phyloP scores from a whole-genome alignment of 225 moss, liverwort and hornwort genomes.

The Takakia lepidozioides region DNA sequence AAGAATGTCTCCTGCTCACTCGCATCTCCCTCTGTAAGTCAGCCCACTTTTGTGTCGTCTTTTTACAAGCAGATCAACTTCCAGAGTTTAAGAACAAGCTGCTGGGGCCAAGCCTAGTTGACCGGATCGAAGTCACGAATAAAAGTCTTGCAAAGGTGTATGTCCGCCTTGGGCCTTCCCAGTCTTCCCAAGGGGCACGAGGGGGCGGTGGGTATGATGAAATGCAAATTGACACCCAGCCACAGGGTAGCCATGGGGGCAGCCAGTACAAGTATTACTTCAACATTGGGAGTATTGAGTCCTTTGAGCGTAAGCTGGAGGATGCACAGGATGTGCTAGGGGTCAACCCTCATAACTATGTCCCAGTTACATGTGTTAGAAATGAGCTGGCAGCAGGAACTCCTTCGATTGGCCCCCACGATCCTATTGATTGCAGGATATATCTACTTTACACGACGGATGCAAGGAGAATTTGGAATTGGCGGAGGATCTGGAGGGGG shows the following conservation, averaged over 20 bases:
- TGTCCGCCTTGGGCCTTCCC: constrained; percentile 35
- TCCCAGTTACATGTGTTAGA: constrained; percentile 95
- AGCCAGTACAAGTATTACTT: constrained; percentile 84
- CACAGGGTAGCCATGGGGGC: constrained; percentile 43
- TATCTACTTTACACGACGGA: constrained; percentile 89
- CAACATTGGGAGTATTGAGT: constrained; percentile 98
- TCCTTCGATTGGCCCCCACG: constrained; percentile 91
- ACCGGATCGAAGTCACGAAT: too few species aligned
- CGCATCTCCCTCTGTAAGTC: too few species aligned
- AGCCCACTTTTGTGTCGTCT: too few species aligned
- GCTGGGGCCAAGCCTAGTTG: constrained; percentile 87
- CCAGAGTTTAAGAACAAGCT: constrained; percentile 98
- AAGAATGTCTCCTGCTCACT: too few species aligned
- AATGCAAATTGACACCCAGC: constrained; percentile 50
- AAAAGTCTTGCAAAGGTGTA: constrained; percentile 98
- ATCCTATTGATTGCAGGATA: constrained; percentile 94
- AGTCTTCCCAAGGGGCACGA: constrained; percentile 33
- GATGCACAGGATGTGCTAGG: constrained; percentile 91
- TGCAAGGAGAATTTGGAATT: constrained; percentile 96
- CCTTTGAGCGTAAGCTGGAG: constrained; percentile 96
- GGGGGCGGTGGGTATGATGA: constrained; percentile 35
- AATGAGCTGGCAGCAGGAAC: constrained; percentile 99
- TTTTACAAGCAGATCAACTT: too few species aligned
- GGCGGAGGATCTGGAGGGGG: constrained; percentile 91
- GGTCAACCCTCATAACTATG: constrained; percentile 85